Conservation (phyloP, 139 green algal genomes). For the Closterium sp. region DNA sequence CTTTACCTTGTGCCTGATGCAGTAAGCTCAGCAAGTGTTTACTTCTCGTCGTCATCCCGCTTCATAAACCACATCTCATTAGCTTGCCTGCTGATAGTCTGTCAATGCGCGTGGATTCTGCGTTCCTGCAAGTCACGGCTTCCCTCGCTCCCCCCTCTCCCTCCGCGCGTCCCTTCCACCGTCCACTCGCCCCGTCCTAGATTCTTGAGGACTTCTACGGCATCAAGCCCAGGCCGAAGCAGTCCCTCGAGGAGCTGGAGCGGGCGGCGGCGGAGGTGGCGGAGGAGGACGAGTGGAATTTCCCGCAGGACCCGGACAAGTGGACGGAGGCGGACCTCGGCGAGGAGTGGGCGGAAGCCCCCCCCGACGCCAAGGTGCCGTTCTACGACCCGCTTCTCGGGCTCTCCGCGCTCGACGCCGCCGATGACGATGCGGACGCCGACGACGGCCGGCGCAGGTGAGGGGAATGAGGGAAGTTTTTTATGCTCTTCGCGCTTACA, state of each 20-base stretch:
- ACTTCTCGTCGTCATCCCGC: background rate
- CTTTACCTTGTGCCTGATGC: background rate
- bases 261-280: background rate
- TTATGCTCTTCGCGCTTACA: too few species aligned
- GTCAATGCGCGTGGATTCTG: background rate
- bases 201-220: constrained; percentile 29
- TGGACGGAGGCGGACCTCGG: constrained; percentile 30
- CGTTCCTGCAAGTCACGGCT: background rate
- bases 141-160: background rate
- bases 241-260: background rate
- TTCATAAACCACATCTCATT: background rate
- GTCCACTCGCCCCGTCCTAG: background rate
- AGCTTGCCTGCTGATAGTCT: background rate
- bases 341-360: constrained; percentile 24
- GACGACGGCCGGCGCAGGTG: background rate
- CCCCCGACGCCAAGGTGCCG: constrained; percentile 1
- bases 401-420: constrained; percentile 5
- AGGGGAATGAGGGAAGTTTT: background rate
- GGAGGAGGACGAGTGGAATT: constrained; percentile 14
- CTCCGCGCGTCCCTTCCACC: background rate
- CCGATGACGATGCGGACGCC: background rate
- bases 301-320: background rate
- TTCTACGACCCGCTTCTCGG: constrained; percentile 24
- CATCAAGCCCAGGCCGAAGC: constrained; percentile 11
- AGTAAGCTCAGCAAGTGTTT: background rate